phyloP scores from a whole-genome alignment of 306 rosid species.

The Echinosophora koreensis region DNA sequence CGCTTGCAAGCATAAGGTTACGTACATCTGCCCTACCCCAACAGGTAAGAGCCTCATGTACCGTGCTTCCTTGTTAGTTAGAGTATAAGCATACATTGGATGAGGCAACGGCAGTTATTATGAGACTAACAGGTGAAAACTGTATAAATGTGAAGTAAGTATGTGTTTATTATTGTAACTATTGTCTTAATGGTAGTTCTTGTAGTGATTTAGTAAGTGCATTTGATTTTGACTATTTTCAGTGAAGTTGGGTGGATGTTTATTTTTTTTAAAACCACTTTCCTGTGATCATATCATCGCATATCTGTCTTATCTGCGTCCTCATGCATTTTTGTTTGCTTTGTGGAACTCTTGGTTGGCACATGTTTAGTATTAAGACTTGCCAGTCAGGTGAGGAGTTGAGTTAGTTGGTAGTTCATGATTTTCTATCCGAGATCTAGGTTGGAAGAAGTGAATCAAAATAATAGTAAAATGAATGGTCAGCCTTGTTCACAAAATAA shows the following conservation, averaged over 20 bases:
- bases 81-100: background rate
- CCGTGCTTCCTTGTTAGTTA: too few relatives aligned
- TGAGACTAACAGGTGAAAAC: too few relatives aligned
- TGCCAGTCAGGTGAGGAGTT: slow-evolving; percentile 1
- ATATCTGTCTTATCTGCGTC: background rate
- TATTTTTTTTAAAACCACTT: too few relatives aligned
- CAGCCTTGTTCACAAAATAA: background rate
- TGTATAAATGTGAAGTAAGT: background rate
- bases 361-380: background rate
- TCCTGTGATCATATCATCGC: too few relatives aligned
- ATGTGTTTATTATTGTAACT: too few relatives aligned
- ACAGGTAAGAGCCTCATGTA: too few relatives aligned
- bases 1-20: too few relatives aligned
- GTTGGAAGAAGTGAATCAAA: background rate
- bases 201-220: background rate
- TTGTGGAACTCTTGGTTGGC: background rate
- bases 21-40: too few relatives aligned
- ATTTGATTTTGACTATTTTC: background rate
- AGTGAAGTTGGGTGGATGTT: too few relatives aligned
- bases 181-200: background rate
- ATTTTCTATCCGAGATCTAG: background rate
- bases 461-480: background rate
- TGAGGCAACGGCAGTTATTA: background rate
- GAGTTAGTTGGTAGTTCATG: background rate
- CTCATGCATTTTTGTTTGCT: background rate